phyloP scores from a whole-genome alignment of 108 stramenopile genomes.

The Cyclostephanos tholiformis region DNA sequence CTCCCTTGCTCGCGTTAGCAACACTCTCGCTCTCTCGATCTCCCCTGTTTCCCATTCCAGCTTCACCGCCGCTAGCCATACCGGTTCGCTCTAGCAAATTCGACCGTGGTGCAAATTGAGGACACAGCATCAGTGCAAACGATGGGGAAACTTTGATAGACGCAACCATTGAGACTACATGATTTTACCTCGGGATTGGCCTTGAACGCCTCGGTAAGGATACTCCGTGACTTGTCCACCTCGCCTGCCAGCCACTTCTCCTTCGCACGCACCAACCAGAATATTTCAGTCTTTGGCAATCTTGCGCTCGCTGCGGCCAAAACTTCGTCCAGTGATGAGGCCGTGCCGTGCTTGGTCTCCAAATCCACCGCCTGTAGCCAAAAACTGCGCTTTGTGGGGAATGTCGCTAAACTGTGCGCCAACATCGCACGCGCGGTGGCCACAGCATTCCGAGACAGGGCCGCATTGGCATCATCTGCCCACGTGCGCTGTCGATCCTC shows the following conservation, averaged over 20 bases:
- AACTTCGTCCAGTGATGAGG: conserved; percentile 71
- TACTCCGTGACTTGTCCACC: conserved; percentile 87
- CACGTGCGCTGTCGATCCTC: conserved; percentile 94
- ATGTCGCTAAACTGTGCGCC: conserved; percentile 75
- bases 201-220: conserved; percentile 92
- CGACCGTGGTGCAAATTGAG: too few relatives aligned
- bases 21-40: conserved; percentile 82
- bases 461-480: conserved; percentile 94
- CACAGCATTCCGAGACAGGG: conserved; percentile 65
- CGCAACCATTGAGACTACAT: too few relatives aligned
- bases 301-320: conserved; percentile 85
- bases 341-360: conserved; percentile 86
- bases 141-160: too few relatives aligned
- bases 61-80: conserved; percentile 97
- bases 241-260: conserved; percentile 91
- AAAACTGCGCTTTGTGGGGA: conserved; percentile 81
- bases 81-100: conserved; percentile 88
- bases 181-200: conserved; percentile 97
- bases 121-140: too few relatives aligned
- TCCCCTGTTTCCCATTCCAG: conserved; percentile 98
- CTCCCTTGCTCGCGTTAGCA: conserved; percentile 87
- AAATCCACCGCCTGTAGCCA: conserved; percentile 94
- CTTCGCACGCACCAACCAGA: conserved; percentile 98
- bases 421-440: conserved; percentile 89
- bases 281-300: conserved; percentile 88